phyloP scores from a whole-genome alignment of 164 flowering plant species.

The Aristolochia fimbriata region DNA sequence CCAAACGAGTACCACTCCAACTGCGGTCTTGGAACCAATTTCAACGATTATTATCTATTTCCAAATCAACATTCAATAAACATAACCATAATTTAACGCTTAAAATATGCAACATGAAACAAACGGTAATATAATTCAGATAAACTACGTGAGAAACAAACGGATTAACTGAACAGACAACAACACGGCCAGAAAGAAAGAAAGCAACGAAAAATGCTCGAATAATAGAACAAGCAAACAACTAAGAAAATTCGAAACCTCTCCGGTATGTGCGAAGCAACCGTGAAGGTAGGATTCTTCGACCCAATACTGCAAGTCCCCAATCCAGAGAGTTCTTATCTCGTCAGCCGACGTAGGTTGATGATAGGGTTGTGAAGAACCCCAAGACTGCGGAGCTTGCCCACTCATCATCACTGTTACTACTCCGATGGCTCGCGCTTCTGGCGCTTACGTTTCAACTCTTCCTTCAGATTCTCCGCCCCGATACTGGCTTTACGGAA shows the following conservation, averaged over 20 bases:
- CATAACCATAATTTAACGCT: neutral
- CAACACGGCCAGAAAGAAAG: neutral
- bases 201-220: neutral
- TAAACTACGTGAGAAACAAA: neutral
- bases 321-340: slow-evolving; percentile 90
- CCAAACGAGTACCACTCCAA: too few relatives aligned
- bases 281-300: slow-evolving; percentile 71
- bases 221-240: slow-evolving; percentile 2
- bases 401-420: neutral
- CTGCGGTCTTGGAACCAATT: neutral
- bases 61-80: neutral
- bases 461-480: too few relatives aligned
- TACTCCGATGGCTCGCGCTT: neutral
- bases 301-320: slow-evolving; percentile 93
- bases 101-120: too few relatives aligned
- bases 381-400: slow-evolving; percentile 18
- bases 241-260: slow-evolving; percentile 27
- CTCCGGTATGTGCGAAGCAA: slow-evolving; percentile 86
- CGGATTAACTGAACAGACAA: neutral
- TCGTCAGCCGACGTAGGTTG: slow-evolving; percentile 77
- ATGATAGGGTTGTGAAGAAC: slow-evolving; percentile 28
- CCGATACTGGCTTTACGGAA: too few relatives aligned
- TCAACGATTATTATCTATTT: neutral
- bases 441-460: neutral
- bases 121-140: too few relatives aligned